Evolutionary conservation across 108 stramenopile species (phyloP).

Genomic region (Nitzschia putrida): DNA sequence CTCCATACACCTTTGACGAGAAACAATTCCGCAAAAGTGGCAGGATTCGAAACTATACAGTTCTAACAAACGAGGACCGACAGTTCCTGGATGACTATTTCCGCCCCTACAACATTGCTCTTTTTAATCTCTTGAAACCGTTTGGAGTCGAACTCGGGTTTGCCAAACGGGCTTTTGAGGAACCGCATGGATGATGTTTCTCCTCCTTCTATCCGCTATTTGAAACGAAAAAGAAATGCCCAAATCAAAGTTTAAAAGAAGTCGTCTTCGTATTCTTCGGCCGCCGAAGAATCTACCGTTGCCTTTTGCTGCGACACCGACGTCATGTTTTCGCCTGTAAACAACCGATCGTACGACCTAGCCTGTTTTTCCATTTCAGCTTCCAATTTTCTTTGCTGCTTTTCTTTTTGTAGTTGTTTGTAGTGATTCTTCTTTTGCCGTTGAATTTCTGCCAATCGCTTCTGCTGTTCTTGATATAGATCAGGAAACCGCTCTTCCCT

Average conservation of each 20-base stretch:
- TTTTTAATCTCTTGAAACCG: too few relatives aligned
- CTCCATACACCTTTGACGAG: too few relatives aligned
- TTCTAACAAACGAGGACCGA: too few relatives aligned
- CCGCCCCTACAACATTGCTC: too few relatives aligned
- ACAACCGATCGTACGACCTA: constrained; percentile 77
- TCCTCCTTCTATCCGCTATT: too few relatives aligned
- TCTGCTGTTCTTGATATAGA: constrained; percentile 62
- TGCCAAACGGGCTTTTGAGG: too few relatives aligned
- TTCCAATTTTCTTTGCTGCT: constrained; percentile 40
- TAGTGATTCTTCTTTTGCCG: constrained; percentile 66
- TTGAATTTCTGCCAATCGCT: constrained; percentile 63
- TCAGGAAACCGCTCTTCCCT: constrained; percentile 62
- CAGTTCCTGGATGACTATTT: too few relatives aligned
- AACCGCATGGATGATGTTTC: too few relatives aligned
- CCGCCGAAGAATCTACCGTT: constrained; percentile 76
- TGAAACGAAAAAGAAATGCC: too few relatives aligned
- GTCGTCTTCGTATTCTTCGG: constrained; percentile 83
- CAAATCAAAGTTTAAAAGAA: constrained; percentile 52
- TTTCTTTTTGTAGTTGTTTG: constrained; percentile 54
- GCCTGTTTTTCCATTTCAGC: constrained; percentile 58
- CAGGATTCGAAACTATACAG: too few relatives aligned
- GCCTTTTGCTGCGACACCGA: constrained; percentile 63
- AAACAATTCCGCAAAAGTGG: too few relatives aligned
- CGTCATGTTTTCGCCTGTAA: constrained; percentile 62
- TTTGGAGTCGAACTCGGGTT: too few relatives aligned